Percentiles rank a stretch among this genome's conserved stretches.
These are phyloP conservation scores for Rhododendron molle DNA, from an alignment of 148 eudicot species.

Conservation along the genomic window DNA sequence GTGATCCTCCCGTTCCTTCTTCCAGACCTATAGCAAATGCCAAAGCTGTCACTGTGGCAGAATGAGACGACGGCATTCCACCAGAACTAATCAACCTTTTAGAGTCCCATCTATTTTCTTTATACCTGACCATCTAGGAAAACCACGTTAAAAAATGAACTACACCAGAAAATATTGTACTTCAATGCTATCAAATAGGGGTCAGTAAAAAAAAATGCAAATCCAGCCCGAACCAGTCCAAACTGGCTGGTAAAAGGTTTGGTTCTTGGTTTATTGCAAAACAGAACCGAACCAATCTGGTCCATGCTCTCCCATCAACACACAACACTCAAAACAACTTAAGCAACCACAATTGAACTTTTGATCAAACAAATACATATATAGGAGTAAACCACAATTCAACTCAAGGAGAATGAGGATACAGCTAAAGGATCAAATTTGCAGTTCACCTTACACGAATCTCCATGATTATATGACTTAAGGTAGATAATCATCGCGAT, in stretches of 20 bases:
- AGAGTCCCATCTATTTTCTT: conserved; percentile 95
- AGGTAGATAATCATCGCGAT: neutral
- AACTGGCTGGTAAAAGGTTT: neutral
- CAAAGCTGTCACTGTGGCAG: conserved; percentile 81
- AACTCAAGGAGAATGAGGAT: neutral
- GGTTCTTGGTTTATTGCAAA: neutral
- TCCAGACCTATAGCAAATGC: conserved; percentile 69
- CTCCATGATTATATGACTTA: neutral
- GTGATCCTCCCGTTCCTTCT: conserved; percentile 66
- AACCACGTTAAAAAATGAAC: neutral
- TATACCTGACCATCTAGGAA: conserved; percentile 56
- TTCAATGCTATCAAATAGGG: neutral
- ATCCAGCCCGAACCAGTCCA: neutral
- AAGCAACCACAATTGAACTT: neutral
- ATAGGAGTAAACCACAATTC: neutral
- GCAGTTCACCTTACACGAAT: neutral
- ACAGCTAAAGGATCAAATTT: neutral
- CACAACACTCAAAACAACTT: neutral
- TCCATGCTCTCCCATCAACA: neutral
- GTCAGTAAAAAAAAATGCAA: neutral
- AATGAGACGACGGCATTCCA: conserved; percentile 98
- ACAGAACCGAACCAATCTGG: neutral
- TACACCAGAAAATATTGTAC: neutral
- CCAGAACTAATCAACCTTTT: conserved; percentile 81
- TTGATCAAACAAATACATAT: neutral